A percentile compares a stretch with the other conserved stretches of the same genome.
Conservation (phyloP, 2,329 filamentous ascomycete species). For the Spiromastix sp. region DNA sequence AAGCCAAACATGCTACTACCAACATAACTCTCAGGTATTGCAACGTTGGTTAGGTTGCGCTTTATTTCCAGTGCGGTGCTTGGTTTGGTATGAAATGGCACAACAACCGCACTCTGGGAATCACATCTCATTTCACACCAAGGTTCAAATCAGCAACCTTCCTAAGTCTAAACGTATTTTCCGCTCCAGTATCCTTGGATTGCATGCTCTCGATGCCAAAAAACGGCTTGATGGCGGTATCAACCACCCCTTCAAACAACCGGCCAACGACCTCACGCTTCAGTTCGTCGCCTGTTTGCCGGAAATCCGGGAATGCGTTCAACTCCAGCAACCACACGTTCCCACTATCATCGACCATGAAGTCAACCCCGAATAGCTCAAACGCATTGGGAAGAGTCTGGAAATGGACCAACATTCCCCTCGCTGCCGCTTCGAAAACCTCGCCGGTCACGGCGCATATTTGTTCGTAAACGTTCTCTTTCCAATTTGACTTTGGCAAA, state of each 20-base stretch:
- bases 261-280: conserved; percentile 57
- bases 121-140: conserved; percentile 22
- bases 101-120: too few relatives aligned
- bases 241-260: conserved; percentile 66
- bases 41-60: too few relatives aligned
- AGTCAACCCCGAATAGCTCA: conserved; percentile 87
- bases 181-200: neutral
- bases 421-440: conserved; percentile 75
- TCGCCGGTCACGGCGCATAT: conserved; percentile 66
- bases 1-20: too few relatives aligned
- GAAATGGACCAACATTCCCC: conserved; percentile 81
- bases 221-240: conserved; percentile 56
- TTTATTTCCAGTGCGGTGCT: too few relatives aligned
- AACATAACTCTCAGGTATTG: too few relatives aligned
- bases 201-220: conserved; percentile 36
- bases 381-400: conserved; percentile 81
- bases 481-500: conserved; percentile 31
- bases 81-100: too few relatives aligned
- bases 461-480: conserved; percentile 57
- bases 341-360: conserved; percentile 60
- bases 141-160: conserved; percentile 33
- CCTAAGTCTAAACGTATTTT: conserved; percentile 17
- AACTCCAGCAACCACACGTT: conserved; percentile 73
- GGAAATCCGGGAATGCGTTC: conserved; percentile 94
- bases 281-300: conserved; percentile 72